These are phyloP conservation scores for Colletotrichum musae DNA, from an alignment of 2,329 filamentous ascomycete genomes.

Conservation along the genomic window DNA sequence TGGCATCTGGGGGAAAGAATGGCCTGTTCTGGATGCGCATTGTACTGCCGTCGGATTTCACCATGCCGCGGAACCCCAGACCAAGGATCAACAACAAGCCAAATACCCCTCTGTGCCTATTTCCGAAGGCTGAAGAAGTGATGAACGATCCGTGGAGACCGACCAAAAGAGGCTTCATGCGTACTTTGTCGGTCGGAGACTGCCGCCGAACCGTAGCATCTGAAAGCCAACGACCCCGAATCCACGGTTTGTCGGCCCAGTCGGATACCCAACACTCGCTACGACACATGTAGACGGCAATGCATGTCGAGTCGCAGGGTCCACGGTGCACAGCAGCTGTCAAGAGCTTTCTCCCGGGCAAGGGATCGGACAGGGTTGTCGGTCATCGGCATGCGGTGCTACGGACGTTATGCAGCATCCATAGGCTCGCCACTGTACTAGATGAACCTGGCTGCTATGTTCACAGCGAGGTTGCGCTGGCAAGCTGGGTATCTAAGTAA, in stretches of 20 bases:
- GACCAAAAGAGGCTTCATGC: not conserved
- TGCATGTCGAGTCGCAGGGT: conserved; percentile 3
- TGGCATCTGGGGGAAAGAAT: conserved; percentile 22
- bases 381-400: conserved; percentile 6
- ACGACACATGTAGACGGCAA: conserved; percentile 12
- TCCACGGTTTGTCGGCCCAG: not conserved
- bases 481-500: too few species aligned
- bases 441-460: too few species aligned
- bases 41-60: conserved; percentile 16
- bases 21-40: conserved; percentile 32
- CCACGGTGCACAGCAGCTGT: conserved; percentile 21
- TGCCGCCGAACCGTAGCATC: conserved; percentile 1
- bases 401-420: not conserved
- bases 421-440: conserved; percentile 4
- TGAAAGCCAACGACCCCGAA: not conserved
- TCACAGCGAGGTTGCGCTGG: too few species aligned
- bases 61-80: conserved; percentile 9
- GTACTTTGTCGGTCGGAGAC: conserved; percentile 14
- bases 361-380: conserved; percentile 24
- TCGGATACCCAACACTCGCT: not conserved
- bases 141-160: not conserved
- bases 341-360: conserved; percentile 13
- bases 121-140: conserved; percentile 10
- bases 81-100: not conserved
- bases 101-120: not conserved